Base-by-base conservation (phyloP, 768 basidiomycete species). In the Nidularia pulvinata region DNA sequence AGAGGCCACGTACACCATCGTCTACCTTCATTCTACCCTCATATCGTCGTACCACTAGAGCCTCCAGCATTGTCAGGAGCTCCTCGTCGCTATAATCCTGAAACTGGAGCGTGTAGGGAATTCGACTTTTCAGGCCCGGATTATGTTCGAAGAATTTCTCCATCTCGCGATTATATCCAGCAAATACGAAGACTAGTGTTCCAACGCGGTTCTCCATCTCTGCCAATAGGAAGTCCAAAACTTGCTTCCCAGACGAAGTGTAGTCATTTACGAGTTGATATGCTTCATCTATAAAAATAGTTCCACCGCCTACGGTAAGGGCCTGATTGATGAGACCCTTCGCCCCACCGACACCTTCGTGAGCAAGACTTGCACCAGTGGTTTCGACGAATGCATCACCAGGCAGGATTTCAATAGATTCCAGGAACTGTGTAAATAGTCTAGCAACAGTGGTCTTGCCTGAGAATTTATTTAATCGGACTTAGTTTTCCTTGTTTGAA, bases 61-160 rank as follows among this genome's bases (percentile, higher is more conserved):
- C 70, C 46, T 76, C 75, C 11, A 88, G 69, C 78, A 88, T 87
- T 3, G 64, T 56, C 53, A 81, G 70, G 3, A 88, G 69, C 54
- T 89, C 84, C 1, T 62, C 57, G 49, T 89, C 83, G 6, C 65
- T 72, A 59, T 89, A 89, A 57, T 89, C 88, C 1, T 68, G 65
- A 57, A 89, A 89, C 10, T 80, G 68, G 33, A 89, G 70, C 35
- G 63, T 66, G 55, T 84, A 78, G 0, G 88, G 88, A 7, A 89
- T 82, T n/a, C 88, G 83, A 66, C 86, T 88, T 6, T 69, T 67
- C 10, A 89, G 64, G 1, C 88, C 88, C 2, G 88, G 87, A 59
- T 89, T 89, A 55, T 88, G 86, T 55, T 88, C 86, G 54, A 89
- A 89, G 69, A 89, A 89, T 45, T 76, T 82, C 58, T 89, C 88